Conservation (phyloP, 2,329 filamentous ascomycete species). For the Penicillium sp. region DNA sequence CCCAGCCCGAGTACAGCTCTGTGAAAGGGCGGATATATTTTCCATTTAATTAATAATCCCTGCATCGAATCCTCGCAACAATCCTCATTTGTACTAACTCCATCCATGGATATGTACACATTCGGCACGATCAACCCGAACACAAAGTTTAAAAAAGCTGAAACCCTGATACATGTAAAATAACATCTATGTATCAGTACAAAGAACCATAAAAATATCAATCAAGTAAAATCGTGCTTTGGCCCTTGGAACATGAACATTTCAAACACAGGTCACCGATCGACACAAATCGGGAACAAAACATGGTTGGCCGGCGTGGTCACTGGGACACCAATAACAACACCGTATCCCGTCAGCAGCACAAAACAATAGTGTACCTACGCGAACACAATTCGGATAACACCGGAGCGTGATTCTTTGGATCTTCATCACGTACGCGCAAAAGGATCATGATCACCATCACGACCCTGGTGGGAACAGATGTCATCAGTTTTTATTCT, state of each 20-base stretch:
- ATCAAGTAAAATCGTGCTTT: background rate
- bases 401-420: background rate
- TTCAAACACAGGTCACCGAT: background rate
- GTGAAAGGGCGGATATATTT: background rate
- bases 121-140: background rate
- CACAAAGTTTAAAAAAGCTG: background rate
- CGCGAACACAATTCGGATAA: background rate
- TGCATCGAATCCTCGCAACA: background rate
- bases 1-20: background rate
- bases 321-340: constrained; percentile 5
- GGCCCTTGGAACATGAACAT: background rate
- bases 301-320: background rate
- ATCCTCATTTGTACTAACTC: background rate
- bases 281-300: background rate
- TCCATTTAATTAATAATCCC: background rate
- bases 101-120: background rate
- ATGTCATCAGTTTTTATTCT: background rate
- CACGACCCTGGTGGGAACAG: background rate
- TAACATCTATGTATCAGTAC: background rate
- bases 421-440: background rate
- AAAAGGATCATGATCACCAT: background rate
- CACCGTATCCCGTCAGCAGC: background rate
- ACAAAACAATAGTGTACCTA: background rate
- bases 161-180: background rate
- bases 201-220: background rate